phyloP scores from a whole-genome alignment of 345 rosid genomes.

The Gossypium longicalyx region DNA sequence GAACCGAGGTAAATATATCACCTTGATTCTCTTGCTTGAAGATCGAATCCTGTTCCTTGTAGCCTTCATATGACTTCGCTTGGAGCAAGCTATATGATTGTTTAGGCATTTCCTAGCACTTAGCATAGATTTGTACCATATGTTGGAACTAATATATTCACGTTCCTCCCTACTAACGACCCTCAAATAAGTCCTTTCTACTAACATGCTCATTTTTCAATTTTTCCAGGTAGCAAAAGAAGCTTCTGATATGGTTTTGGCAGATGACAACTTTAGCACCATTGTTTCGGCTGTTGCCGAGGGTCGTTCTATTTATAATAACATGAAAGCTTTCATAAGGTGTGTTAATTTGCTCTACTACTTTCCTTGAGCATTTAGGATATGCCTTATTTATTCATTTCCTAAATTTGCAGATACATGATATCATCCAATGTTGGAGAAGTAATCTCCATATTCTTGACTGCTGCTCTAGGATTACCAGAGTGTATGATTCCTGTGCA shows the following conservation, averaged over 20 bases:
- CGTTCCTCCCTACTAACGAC: neutral
- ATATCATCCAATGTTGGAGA: conserved; percentile 96
- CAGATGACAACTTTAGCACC: conserved; percentile 85
- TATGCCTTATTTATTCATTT: neutral
- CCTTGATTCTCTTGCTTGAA: neutral
- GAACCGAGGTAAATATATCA: conserved; percentile 67
- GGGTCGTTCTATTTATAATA: conserved; percentile 84
- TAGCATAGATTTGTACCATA: conserved; percentile 2
- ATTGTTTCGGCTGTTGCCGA: conserved; percentile 83
- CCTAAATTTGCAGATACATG: conserved; percentile 61
- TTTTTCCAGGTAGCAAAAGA: conserved; percentile 81
- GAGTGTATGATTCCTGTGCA: conserved; percentile 94
- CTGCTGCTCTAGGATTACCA: conserved; percentile 83
- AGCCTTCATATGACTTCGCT: neutral
- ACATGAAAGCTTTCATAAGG: conserved; percentile 97
- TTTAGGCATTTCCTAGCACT: neutral
- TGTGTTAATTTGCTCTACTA: conserved; percentile 16
- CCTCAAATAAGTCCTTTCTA: neutral
- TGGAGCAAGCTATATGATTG: neutral
- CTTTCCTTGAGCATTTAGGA: conserved; percentile 10
- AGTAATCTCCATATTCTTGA: conserved; percentile 87
- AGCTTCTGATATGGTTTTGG: conserved; percentile 94
- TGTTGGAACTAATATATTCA: neutral
- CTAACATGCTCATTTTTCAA: neutral
- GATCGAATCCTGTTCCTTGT: neutral